Conservation (phyloP, 2,329 filamentous ascomycete species). For the Nemania diffusa region DNA sequence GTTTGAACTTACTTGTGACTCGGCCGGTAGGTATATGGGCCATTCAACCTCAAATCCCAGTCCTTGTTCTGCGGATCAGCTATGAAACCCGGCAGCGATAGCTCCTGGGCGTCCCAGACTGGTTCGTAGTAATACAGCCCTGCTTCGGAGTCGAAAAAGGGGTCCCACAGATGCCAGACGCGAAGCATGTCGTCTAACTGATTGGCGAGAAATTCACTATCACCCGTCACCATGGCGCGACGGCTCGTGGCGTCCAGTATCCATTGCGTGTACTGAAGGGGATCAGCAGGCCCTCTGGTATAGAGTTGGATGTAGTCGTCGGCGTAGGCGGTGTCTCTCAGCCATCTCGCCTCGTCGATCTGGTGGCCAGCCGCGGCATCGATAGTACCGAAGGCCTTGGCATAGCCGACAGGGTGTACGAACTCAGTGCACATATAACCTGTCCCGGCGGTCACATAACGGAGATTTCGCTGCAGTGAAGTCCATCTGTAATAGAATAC, state of each 20-base stretch:
- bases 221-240: constrained; percentile 53
- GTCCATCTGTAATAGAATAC: constrained; percentile 59
- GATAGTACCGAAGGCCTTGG: constrained; percentile 47
- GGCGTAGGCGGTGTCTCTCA: constrained; percentile 52
- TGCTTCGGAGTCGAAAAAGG: constrained; percentile 48
- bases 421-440: constrained; percentile 58
- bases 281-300: constrained; percentile 51
- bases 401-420: constrained; percentile 54
- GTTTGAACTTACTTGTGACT: constrained; percentile 50
- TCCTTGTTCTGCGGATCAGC: constrained; percentile 49
- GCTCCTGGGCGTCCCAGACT: constrained; percentile 57
- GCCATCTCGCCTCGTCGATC: constrained; percentile 54
- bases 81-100: constrained; percentile 54
- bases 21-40: constrained; percentile 56
- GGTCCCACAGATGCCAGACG: constrained; percentile 54
- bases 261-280: constrained; percentile 53
- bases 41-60: constrained; percentile 48
- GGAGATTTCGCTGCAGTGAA: constrained; percentile 55
- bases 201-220: constrained; percentile 50
- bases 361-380: constrained; percentile 53
- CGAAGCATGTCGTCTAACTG: constrained; percentile 55
- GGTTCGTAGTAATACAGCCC: constrained; percentile 57
- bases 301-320: constrained; percentile 55
- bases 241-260: constrained; percentile 51
- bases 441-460: constrained; percentile 52